Evolutionary conservation across 2,329 filamentous ascomycete species (phyloP).

Genomic region (Gaeumannomyces sp.): DNA sequence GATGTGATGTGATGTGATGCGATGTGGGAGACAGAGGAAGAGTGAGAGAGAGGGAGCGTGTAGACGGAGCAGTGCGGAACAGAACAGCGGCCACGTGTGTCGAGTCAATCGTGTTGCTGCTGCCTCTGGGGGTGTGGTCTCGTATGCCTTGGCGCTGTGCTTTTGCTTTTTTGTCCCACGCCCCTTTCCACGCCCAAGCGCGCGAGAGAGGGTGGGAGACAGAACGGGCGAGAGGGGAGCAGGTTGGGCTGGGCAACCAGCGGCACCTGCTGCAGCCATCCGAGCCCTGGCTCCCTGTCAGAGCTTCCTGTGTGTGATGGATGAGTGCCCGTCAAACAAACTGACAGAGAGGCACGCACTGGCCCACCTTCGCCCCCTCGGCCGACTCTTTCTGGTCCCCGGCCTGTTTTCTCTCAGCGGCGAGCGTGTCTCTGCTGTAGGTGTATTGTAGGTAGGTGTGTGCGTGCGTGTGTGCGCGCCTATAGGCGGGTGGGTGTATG

Average conservation of each 20-base stretch:
- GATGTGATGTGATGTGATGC: neutral
- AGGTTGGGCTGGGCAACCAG: neutral
- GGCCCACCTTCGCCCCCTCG: neutral
- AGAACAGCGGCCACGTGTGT: slow-evolving; percentile 3
- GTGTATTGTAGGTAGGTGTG: neutral
- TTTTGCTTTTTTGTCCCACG: neutral
- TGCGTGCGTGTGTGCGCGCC: neutral
- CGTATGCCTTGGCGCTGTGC: neutral
- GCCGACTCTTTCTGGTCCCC: neutral
- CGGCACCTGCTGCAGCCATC: slow-evolving; percentile 14
- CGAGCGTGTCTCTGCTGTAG: neutral
- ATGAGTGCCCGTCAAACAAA: neutral
- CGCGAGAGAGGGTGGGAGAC: neutral
- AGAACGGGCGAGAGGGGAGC: neutral
- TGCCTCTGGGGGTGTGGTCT: neutral
- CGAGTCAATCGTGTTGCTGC: neutral
- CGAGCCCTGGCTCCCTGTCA: slow-evolving; percentile 11
- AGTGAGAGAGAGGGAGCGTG: neutral
- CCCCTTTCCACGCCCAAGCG: neutral
- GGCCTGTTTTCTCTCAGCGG: neutral
- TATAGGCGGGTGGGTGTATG: neutral
- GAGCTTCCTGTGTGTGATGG: slow-evolving; percentile 2
- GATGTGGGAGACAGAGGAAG: neutral
- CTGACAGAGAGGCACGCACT: neutral
- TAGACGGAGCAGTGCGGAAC: neutral